Evolutionary conservation across 352 stramenopile genomes (phyloP), one percentile per base, ranked within the genome.

Genomic region (Phytophthora hibernalis): DNA sequence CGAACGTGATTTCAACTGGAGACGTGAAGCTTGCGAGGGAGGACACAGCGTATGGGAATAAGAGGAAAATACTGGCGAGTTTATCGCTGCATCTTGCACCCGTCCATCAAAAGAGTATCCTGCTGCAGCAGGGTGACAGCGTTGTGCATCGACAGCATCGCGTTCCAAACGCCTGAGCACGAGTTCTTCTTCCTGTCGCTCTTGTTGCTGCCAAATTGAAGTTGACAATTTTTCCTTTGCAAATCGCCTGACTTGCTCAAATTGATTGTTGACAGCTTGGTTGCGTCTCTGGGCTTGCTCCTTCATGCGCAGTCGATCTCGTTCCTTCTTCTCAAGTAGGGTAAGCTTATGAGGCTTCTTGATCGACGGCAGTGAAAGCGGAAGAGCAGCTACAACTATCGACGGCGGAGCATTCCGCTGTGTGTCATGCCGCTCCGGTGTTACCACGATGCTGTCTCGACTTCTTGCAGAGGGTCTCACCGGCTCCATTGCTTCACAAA

Each of bases 111-210:
- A 87, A 3, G 38, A 61, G 42, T 93, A 93, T 28, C 87, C 87
- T 3, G 80, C 84, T 10, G 74, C 48, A 1, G 82, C 69, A 20
- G 83, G 77, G 43, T 92, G 72, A n/a, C 42, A 65, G 3, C 81
- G 75, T 21, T 91, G 79, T 0, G 68, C 58, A 37, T 86, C 80
- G 10, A 93, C 76, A 10, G 75, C 37, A 44, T 95, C 87, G 28
- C 86, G 76, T 43, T 93, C 84, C 20, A 92, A 63, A 1, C 82
- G 68, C 28, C 78, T 60, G 47, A 93, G 76, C 18, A 91, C 59
- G 9, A 95, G 70, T 54, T 92, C 83, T 70, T 95, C 84, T 48
- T 93, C 83, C 16, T 74, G 51, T 26, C 70, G 72, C 49, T 80
- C 77, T 20, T 85, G 67, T 30, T 73, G 57, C 22, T 89, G 78